Conservation (phyloP, 345 rosid species). For the Toxicodendron radicans region DNA sequence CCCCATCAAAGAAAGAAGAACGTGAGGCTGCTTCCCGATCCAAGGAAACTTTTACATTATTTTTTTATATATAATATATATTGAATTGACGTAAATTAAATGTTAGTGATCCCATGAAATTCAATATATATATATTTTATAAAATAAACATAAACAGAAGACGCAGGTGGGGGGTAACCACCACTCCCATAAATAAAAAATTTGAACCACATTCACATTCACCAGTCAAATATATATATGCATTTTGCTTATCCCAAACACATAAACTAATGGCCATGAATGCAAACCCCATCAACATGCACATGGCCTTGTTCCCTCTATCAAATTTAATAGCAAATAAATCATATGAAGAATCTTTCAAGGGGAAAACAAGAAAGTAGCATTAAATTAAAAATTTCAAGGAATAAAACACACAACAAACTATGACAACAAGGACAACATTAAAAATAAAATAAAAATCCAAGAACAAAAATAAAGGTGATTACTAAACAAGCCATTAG, state of each 20-base stretch:
- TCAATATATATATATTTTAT: constrained; percentile 1
- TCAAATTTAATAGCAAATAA: constrained; percentile 11
- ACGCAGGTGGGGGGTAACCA: background rate
- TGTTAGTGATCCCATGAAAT: constrained; percentile 25
- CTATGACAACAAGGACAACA: constrained; percentile 29
- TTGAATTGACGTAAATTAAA: constrained; percentile 17
- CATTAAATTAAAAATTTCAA: constrained; percentile 22
- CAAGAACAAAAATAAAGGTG: no score
- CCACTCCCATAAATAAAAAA: background rate
- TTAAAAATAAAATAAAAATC: constrained; percentile 23
- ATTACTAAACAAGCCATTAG: constrained; percentile 35
- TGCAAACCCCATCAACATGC: constrained; percentile 47
- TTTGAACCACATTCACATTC: constrained; percentile 25
- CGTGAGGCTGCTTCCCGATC: constrained; percentile 33
- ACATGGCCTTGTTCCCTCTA: constrained; percentile 67
- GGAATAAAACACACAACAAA: constrained; percentile 40
- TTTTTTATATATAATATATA: background rate
- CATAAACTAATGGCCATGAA: constrained; percentile 34
- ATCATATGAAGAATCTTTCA: constrained; percentile 34
- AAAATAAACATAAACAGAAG: background rate
- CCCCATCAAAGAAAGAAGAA: no score
- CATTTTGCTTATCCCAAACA: constrained; percentile 10
- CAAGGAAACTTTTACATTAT: constrained; percentile 21
- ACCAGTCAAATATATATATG: constrained; percentile 18
- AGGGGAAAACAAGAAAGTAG: background rate